phyloP scores from a whole-genome alignment of 148 eudicot genomes.

The Arbutus unedo region DNA sequence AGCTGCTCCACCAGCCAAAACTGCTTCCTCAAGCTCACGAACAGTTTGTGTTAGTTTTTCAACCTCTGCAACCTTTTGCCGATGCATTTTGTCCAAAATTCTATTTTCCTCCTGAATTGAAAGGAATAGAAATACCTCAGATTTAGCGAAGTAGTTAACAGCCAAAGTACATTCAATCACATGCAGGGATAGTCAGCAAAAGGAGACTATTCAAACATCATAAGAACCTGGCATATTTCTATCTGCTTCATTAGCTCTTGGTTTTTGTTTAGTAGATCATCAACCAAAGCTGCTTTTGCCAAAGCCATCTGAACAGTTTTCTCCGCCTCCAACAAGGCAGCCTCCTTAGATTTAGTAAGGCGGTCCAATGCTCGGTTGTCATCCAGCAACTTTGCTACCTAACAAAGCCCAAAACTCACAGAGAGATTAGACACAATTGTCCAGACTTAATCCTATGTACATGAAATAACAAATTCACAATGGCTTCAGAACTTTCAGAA shows the following conservation, averaged over 20 bases:
- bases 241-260: slow-evolving; percentile 90
- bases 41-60: slow-evolving; percentile 92
- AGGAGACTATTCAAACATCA: neutral
- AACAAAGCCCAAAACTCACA: slow-evolving; percentile 21
- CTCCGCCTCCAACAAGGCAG: slow-evolving; percentile 92
- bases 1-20: slow-evolving; percentile 98
- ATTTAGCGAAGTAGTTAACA: neutral
- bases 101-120: slow-evolving; percentile 79
- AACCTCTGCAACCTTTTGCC: slow-evolving; percentile 93
- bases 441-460: neutral
- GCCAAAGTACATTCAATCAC: neutral
- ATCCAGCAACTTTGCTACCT: slow-evolving; percentile 87
- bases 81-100: slow-evolving; percentile 86
- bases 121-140: slow-evolving; percentile 11
- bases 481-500: neutral
- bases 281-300: slow-evolving; percentile 89
- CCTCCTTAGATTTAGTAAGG: slow-evolving; percentile 92
- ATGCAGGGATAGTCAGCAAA: neutral
- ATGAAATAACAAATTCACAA: neutral
- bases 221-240: slow-evolving; percentile 90
- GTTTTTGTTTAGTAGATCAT: slow-evolving; percentile 91
- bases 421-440: neutral
- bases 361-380: slow-evolving; percentile 93
- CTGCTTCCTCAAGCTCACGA: slow-evolving; percentile 93
- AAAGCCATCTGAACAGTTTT: slow-evolving; percentile 72